These are phyloP conservation scores for Gillenia trifoliata DNA, from an alignment of 306 rosid genomes.

Conservation along the genomic window DNA sequence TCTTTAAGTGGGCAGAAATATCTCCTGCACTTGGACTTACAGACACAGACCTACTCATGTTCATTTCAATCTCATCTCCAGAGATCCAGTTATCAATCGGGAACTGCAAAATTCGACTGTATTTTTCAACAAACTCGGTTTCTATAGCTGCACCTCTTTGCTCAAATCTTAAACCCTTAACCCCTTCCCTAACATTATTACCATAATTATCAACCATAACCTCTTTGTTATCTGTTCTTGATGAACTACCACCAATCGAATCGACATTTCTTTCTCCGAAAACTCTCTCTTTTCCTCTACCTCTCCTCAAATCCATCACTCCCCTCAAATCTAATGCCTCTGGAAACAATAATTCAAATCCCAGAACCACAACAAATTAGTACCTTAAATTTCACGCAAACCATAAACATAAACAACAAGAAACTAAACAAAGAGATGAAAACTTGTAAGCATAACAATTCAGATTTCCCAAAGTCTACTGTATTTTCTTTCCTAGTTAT, in stretches of 20 bases:
- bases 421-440: background rate
- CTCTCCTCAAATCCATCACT: constrained; percentile 21
- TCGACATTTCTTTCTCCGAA: constrained; percentile 20
- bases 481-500: background rate
- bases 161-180: constrained; percentile 22
- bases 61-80: constrained; percentile 18
- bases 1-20: background rate
- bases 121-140: constrained; percentile 14
- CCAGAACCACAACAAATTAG: constrained; percentile 14
- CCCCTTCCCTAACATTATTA: constrained; percentile 18
- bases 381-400: background rate
- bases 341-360: background rate
- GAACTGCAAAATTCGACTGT: constrained; percentile 13
- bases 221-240: constrained; percentile 22
- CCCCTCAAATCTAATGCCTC: background rate
- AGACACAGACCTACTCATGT: constrained; percentile 8
- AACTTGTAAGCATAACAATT: constrained; percentile 1
- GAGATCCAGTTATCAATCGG: constrained; percentile 18
- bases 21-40: constrained; percentile 19
- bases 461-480: background rate
- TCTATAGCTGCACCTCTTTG: constrained; percentile 21
- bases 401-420: background rate
- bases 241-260: constrained; percentile 14
- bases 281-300: constrained; percentile 24
- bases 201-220: constrained; percentile 10